Evolutionary conservation across 1,284 basidiomycete genomes (phyloP).

Genomic region (Psilocybe mexicana): DNA sequence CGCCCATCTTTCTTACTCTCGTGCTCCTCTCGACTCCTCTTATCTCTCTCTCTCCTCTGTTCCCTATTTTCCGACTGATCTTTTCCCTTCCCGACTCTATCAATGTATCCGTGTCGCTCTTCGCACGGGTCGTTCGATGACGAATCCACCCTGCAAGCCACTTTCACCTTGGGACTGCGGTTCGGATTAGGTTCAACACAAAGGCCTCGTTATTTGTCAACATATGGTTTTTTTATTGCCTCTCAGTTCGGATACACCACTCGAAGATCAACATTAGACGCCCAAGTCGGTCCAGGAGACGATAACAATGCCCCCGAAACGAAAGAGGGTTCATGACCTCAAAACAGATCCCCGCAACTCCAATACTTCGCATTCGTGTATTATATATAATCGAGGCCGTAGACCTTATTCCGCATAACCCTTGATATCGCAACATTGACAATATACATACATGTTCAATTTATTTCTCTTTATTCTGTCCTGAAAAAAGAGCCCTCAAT

Average conservation of each 20-base stretch:
- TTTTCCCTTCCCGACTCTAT: slow-evolving; percentile 16
- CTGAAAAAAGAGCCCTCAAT: background rate
- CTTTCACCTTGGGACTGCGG: slow-evolving; percentile 10
- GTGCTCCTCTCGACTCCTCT: slow-evolving; percentile 6
- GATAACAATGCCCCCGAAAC: slow-evolving; percentile 13
- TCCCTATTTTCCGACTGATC: slow-evolving; percentile 23
- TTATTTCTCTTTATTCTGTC: background rate
- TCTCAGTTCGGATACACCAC: slow-evolving; percentile 9
- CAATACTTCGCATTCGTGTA: background rate
- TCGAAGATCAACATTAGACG: slow-evolving; percentile 1
- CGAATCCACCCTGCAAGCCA: slow-evolving; percentile 20
- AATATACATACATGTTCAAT: background rate
- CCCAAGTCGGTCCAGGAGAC: slow-evolving; percentile 9
- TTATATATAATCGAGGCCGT: too few relatives aligned
- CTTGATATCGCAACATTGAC: background rate
- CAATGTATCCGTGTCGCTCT: slow-evolving; percentile 14
- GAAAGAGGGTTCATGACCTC: background rate
- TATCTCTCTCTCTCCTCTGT: slow-evolving; percentile 15
- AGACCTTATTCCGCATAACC: background rate
- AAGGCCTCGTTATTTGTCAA: slow-evolving; percentile 27
- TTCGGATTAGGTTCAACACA: slow-evolving; percentile 25
- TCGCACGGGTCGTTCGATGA: slow-evolving; percentile 4
- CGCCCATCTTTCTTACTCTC: slow-evolving; percentile 14
- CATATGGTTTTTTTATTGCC: slow-evolving; percentile 14
- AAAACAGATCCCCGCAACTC: background rate